Percentiles rank a stretch among this genome's conserved stretches.
These are phyloP conservation scores for Debaryomyces maramus DNA, from an alignment of 805 yeast species.

Conservation along the genomic window DNA sequence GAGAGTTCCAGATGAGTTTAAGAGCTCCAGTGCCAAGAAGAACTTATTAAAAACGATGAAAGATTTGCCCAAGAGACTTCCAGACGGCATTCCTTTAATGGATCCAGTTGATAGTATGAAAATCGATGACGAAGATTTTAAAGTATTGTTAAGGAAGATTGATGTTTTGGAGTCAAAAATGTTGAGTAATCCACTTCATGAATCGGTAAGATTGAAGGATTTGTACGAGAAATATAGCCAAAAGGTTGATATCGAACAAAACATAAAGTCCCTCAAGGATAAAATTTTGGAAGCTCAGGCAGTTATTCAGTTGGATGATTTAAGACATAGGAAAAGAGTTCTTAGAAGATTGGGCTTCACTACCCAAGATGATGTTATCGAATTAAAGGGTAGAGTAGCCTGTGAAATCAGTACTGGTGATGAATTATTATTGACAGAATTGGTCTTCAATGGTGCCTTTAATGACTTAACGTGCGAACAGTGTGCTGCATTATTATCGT, in stretches of 20 bases:
- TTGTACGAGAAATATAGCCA: conserved; percentile 63
- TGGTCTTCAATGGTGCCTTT: conserved; percentile 93
- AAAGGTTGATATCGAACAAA: conserved; percentile 60
- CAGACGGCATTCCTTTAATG: conserved; percentile 86
- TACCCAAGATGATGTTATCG: conserved; percentile 84
- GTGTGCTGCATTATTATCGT: conserved; percentile 86
- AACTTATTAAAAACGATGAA: conserved; percentile 67
- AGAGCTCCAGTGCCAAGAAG: conserved; percentile 55
- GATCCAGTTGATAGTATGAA: conserved; percentile 94
- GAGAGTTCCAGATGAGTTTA: conserved; percentile 74
- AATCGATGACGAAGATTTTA: conserved; percentile 79
- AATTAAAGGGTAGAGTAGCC: conserved; percentile 95
- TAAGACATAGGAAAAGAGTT: conserved; percentile 90
- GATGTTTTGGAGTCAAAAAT: conserved; percentile 80
- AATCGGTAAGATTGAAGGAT: conserved; percentile 58
- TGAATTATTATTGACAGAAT: conserved; percentile 81
- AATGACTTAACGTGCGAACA: conserved; percentile 85
- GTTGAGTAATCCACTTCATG: conserved; percentile 64
- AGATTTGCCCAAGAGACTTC: conserved; percentile 81
- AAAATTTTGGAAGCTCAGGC: conserved; percentile 84
- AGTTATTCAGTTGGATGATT: conserved; percentile 89
- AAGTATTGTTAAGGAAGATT: conserved; percentile 67
- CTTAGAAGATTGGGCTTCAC: conserved; percentile 89
- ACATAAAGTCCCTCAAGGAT: conserved; percentile 58
- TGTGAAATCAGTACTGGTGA: conserved; percentile 94